Conservation (phyloP, 2,329 filamentous ascomycete species). For the Trichoderma arundinaceum region DNA sequence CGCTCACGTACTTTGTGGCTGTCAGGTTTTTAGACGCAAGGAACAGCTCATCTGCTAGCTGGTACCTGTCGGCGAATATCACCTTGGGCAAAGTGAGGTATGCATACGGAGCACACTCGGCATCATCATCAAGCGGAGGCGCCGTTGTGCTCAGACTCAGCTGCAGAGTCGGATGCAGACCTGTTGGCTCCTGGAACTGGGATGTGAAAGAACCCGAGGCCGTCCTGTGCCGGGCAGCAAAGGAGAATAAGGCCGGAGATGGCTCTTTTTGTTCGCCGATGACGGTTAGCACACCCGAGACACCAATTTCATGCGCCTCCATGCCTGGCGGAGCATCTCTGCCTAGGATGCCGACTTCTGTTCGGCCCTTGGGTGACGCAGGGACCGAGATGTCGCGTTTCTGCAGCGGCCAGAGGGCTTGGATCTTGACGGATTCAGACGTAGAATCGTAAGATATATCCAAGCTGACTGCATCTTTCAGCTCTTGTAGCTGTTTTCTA, state of each 20-base stretch:
- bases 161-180: slow-evolving; percentile 81
- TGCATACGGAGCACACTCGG: slow-evolving; percentile 72
- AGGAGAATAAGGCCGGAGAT: slow-evolving; percentile 80
- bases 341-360: slow-evolving; percentile 82
- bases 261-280: slow-evolving; percentile 75
- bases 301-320: slow-evolving; percentile 74
- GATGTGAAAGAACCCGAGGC: slow-evolving; percentile 63
- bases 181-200: slow-evolving; percentile 71
- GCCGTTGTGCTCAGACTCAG: slow-evolving; percentile 64
- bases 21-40: slow-evolving; percentile 79
- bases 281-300: slow-evolving; percentile 79
- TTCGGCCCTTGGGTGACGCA: slow-evolving; percentile 55
- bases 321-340: slow-evolving; percentile 63
- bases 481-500: slow-evolving; percentile 49
- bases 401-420: slow-evolving; percentile 65
- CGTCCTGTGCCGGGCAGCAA: slow-evolving; percentile 77
- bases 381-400: slow-evolving; percentile 50
- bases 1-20: slow-evolving; percentile 68
- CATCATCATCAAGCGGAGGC: slow-evolving; percentile 47
- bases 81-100: slow-evolving; percentile 82
- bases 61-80: slow-evolving; percentile 87
- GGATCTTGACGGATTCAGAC: slow-evolving; percentile 68
- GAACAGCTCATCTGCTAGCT: slow-evolving; percentile 77
- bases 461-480: slow-evolving; percentile 64
- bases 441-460: slow-evolving; percentile 79